Percentiles rank a stretch among this genome's conserved stretches.
These are phyloP conservation scores for Candolleomyces aberdarensis DNA, from an alignment of 768 basidiomycete genomes.

Conservation along the genomic window DNA sequence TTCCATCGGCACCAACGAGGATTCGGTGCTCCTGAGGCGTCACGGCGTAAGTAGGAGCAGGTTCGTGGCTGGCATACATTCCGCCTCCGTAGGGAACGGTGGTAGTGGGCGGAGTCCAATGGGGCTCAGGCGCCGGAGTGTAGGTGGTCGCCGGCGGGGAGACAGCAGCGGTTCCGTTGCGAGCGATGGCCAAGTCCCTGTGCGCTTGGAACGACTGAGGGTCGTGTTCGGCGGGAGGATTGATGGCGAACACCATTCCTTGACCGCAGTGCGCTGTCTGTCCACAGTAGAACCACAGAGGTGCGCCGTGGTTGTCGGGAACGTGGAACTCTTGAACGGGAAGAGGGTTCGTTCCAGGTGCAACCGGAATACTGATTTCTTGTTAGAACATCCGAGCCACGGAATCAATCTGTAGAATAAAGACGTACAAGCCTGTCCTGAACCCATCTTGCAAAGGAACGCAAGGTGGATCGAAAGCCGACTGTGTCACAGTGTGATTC, in stretches of 20 bases:
- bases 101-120: no score
- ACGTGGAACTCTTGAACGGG: constrained; percentile 39
- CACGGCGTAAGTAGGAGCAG: no score
- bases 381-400: background rate
- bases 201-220: constrained; percentile 29
- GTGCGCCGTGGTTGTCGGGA: constrained; percentile 31
- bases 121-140: no score
- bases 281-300: constrained; percentile 56
- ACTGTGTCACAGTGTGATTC: constrained; percentile 47
- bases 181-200: no score
- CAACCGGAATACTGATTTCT: constrained; percentile 37
- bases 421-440: constrained; percentile 36
- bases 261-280: constrained; percentile 51
- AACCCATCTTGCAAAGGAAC: constrained; percentile 24
- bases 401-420: background rate
- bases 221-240: constrained; percentile 44
- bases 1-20: constrained; percentile 35
- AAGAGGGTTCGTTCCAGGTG: constrained; percentile 34
- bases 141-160: no score
- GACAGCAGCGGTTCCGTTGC: no score
- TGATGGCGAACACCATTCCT: constrained; percentile 65
- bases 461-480: constrained; percentile 40
- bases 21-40: constrained; percentile 17
- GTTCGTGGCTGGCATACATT: no score
- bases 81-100: no score